Percentiles rank a stretch among this genome's conserved stretches.
Evolutionary conservation across 495 filamentous ascomycete species (phyloP).

Genomic region (Penicillium psychrofluorescens): DNA sequence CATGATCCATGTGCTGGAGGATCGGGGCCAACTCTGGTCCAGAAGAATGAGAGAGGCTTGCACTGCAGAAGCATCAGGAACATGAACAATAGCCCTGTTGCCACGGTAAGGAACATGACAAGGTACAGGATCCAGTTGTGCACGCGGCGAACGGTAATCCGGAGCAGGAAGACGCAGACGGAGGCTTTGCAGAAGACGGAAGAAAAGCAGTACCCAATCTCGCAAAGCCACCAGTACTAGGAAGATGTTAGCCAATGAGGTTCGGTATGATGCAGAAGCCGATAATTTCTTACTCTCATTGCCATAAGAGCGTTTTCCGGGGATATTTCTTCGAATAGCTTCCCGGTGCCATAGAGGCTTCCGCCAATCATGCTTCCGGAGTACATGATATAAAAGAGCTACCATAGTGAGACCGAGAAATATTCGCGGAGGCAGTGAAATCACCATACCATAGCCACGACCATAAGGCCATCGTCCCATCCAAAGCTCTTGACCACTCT

Average conservation of each 20-base stretch:
- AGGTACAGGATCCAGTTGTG: slow-evolving; percentile 32
- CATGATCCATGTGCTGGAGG: slow-evolving; percentile 26
- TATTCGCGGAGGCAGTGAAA: background rate
- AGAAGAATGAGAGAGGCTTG: slow-evolving; percentile 33
- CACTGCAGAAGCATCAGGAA: slow-evolving; percentile 39
- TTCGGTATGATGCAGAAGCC: background rate
- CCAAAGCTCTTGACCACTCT: slow-evolving; percentile 35
- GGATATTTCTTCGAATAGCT: slow-evolving; percentile 17
- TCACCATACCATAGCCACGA: slow-evolving; percentile 24
- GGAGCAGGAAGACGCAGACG: slow-evolving; percentile 39
- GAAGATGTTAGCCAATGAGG: background rate
- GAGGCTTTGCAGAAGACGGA: slow-evolving; percentile 36
- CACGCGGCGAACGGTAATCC: slow-evolving; percentile 29
- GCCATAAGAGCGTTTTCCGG: slow-evolving; percentile 22
- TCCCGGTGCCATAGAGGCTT: slow-evolving; percentile 28
- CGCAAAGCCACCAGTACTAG: slow-evolving; percentile 39
- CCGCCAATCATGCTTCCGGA: slow-evolving; percentile 35
- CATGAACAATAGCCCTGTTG: slow-evolving; percentile 30
- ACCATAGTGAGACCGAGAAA: background rate
- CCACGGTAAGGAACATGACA: slow-evolving; percentile 29
- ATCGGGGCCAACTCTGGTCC: slow-evolving; percentile 22
- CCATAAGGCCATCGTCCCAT: slow-evolving; percentile 36
- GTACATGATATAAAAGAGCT: slow-evolving; percentile 32
- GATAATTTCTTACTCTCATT: slow-evolving; percentile 22
- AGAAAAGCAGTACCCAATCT: slow-evolving; percentile 35